Base-by-base conservation (phyloP, 2,329 filamentous ascomycete genomes). In the Alternaria brassicicola region DNA sequence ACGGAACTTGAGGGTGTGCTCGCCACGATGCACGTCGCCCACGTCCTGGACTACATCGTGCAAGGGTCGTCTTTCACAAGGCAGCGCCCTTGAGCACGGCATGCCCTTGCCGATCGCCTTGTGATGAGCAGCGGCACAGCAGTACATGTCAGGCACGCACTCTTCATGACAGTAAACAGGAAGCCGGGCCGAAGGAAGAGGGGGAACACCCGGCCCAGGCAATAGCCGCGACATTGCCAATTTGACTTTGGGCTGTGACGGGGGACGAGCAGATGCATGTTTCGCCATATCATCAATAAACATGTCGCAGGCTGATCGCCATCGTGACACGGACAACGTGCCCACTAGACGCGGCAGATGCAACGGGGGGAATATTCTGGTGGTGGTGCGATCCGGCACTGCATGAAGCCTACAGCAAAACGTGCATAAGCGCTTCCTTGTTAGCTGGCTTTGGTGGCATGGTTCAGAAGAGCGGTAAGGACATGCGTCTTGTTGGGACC, bases 381-480 rank as follows among this genome's bases (percentile, higher is more conserved):
- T 53, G 59, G 72, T 72, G 71, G 72, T 68, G 64, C 59, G 61
- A 54, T 45, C 52, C 59, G 46, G 56, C 61, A 61, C 61, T 69
- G 68, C 72, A 74, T 64, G 55, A 59, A 53, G 63, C 50, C 69
- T 64, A 70, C 65, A 71, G 69, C 66, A 65, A 64, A 67, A 61
- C 67, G 60, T 76, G 74, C 74, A 75, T 76, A 75, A 76, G 74
- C 73, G 74, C 71, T 51, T 63, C 48, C 64, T 66, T 61, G 65
- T 61, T 65, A 62, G 55, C 68, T 66, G 58, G 46, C 58, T 64
- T 55, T 55, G 57, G 49, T 57, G 59, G 28, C 63, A 69, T 72
- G 71, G 73, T 76, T 74, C 74, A 75, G 69, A 76, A 76, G 67
- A 75, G 75, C 75, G 75, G 75, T 77, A 75, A 73, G 67, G 58